Base-by-base conservation (phyloP, 257 asterid genomes). In the Cynanchum wilfordii region DNA sequence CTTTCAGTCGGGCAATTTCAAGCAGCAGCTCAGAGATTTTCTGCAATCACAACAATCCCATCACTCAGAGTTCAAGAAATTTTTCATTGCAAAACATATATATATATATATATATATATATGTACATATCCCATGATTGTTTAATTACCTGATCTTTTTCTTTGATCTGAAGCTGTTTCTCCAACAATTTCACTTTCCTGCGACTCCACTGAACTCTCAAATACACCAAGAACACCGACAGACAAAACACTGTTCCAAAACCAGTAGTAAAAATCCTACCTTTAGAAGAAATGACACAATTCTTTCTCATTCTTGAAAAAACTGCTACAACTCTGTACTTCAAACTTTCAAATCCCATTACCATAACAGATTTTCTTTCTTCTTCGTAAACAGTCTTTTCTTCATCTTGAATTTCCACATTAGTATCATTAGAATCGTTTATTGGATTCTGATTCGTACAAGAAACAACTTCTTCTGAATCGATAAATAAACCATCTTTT, bases 1-100 rank as follows among this genome's bases (percentile, higher is more conserved):
- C 93, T 63, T 89, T 91, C 86, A 84, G 80, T 51, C 72, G 85
- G 25, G 89, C 81, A 63, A 88, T 79, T 81, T 88, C 93, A 15
- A 82, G 78, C 8, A 84, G 29, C 13, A 91, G 86, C 75, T 91
- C 87, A 7, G 73, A 71, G 83, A 91, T 89, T 88, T 77, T 85
- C 93, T 89, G 92, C 85, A 73, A 56, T 57, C 47, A 11, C 42
- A 44, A 27, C 10, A 22, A 5, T 50, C 50, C 15, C 50, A 67
- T 2, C 22, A 13, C 44, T 54, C 8, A 54, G 19, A 38, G 10
- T 47, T 47, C 3, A 47, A 47, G 52, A 15, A 12, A 47, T 12
- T 65, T 65, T 30, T 1, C 42, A 33, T 33, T 33, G 38, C 38
- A 33, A 5, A 33, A 33, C 38, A 33, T 33, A 33, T 33, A 33